Evolutionary conservation across 352 stramenopile genomes (phyloP).

Genomic region (Globisporangium ultimum): DNA sequence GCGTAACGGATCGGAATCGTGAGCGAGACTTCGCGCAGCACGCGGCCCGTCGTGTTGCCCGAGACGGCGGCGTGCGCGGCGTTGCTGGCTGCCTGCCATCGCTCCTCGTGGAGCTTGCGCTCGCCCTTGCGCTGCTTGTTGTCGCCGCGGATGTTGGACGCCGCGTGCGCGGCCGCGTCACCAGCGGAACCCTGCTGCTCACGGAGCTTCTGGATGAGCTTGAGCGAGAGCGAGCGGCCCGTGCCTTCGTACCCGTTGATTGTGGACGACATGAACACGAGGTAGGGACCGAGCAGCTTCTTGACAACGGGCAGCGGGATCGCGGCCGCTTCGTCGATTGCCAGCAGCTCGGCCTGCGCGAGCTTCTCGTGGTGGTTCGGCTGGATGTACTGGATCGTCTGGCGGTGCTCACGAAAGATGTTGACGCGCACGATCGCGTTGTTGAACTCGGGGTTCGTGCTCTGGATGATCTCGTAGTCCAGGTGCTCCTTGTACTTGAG

Average conservation of each 20-base stretch:
- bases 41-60: constrained; percentile 50
- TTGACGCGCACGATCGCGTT: constrained; percentile 94
- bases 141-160: constrained; percentile 81
- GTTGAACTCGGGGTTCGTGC: constrained; percentile 84
- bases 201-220: constrained; percentile 98
- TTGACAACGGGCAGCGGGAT: constrained; percentile 99
- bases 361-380: constrained; percentile 96
- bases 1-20: constrained; percentile 98
- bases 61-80: constrained; percentile 70
- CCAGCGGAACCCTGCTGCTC: constrained; percentile 88
- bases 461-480: constrained; percentile 95
- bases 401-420: constrained; percentile 95
- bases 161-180: constrained; percentile 47
- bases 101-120: constrained; percentile 95
- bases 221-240: constrained; percentile 97
- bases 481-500: constrained; percentile 96
- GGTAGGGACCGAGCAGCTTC: constrained; percentile 93
- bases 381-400: constrained; percentile 97
- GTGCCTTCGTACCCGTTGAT: constrained; percentile 99
- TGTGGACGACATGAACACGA: constrained; percentile 99
- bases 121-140: constrained; percentile 94
- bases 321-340: constrained; percentile 99
- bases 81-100: constrained; percentile 91
- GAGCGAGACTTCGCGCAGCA: constrained; percentile 94
- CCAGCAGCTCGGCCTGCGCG: constrained; percentile 96